Evolutionary conservation across 495 filamentous ascomycete genomes (phyloP).

Genomic region (Daldinia vernicosa): DNA sequence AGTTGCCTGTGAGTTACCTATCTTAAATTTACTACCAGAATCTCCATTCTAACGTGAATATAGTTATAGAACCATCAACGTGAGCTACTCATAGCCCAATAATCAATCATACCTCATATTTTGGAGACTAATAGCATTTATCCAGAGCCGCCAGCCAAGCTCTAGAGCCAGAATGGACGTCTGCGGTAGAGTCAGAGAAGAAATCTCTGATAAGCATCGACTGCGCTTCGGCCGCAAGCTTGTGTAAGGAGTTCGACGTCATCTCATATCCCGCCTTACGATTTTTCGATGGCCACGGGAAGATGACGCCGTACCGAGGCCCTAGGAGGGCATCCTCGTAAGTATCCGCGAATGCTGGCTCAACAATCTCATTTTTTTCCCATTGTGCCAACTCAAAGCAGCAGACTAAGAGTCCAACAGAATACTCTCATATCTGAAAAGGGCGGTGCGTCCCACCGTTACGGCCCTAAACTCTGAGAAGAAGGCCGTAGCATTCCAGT

Average conservation of each 20-base stretch:
- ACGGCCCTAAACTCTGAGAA: conserved; percentile 39
- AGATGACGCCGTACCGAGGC: conserved; percentile 52
- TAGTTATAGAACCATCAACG: conserved; percentile 47
- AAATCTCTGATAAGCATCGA: conserved; percentile 52
- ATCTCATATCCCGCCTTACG: conserved; percentile 60
- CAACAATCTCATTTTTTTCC: not conserved
- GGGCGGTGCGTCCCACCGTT: conserved; percentile 49
- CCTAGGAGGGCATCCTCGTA: conserved; percentile 51
- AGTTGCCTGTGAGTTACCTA: conserved; percentile 55
- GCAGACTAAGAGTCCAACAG: conserved; percentile 33
- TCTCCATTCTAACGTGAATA: not conserved
- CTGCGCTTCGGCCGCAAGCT: conserved; percentile 48
- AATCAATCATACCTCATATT: not conserved
- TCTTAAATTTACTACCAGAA: not conserved
- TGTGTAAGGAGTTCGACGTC: conserved; percentile 53
- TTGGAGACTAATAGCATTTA: conserved; percentile 1
- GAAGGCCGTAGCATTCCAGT: conserved; percentile 48
- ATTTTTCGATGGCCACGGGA: conserved; percentile 50
- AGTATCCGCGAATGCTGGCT: conserved; percentile 20
- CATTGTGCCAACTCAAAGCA: not conserved
- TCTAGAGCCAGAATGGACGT: conserved; percentile 53
- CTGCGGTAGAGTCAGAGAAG: conserved; percentile 41
- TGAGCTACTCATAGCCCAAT: conserved; percentile 18
- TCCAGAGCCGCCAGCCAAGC: conserved; percentile 49
- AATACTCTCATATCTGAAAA: conserved; percentile 53